Evolutionary conservation across 1,284 basidiomycete species (phyloP).

Genomic region (Rhizoctonia solani): DNA sequence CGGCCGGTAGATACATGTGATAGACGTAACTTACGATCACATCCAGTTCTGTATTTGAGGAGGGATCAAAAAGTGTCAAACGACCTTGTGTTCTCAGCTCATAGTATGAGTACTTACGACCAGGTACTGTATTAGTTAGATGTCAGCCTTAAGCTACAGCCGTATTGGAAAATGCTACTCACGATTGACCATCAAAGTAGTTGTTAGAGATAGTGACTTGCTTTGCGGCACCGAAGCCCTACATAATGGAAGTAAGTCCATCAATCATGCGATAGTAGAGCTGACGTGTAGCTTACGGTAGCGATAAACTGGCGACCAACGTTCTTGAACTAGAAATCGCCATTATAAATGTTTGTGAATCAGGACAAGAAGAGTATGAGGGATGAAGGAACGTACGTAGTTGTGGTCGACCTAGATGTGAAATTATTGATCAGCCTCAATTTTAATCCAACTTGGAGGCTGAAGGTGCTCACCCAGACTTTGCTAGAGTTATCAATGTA

Average conservation of each 20-base stretch:
- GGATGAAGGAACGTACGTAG: background rate
- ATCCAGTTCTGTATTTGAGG: background rate
- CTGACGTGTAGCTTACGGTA: background rate
- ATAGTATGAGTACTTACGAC: background rate
- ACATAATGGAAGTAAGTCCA: background rate
- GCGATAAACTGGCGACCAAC: background rate
- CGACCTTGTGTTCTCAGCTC: background rate
- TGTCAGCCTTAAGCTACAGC: no score
- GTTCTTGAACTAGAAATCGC: background rate
- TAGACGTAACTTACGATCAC: conserved; percentile 2
- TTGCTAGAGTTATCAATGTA: background rate
- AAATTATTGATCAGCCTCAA: background rate
- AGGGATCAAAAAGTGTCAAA: background rate
- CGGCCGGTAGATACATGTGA: background rate
- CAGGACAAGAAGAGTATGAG: no score
- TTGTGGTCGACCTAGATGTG: background rate
- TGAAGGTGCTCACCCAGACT: background rate
- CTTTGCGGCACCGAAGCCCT: background rate
- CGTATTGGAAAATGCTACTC: no score
- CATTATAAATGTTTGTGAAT: background rate
- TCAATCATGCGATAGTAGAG: background rate
- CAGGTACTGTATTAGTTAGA: background rate
- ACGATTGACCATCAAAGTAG: background rate
- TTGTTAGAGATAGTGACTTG: background rate
- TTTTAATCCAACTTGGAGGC: background rate